Conservation (phyloP, 2,329 filamentous ascomycete species). For the Orbilia quercus region DNA sequence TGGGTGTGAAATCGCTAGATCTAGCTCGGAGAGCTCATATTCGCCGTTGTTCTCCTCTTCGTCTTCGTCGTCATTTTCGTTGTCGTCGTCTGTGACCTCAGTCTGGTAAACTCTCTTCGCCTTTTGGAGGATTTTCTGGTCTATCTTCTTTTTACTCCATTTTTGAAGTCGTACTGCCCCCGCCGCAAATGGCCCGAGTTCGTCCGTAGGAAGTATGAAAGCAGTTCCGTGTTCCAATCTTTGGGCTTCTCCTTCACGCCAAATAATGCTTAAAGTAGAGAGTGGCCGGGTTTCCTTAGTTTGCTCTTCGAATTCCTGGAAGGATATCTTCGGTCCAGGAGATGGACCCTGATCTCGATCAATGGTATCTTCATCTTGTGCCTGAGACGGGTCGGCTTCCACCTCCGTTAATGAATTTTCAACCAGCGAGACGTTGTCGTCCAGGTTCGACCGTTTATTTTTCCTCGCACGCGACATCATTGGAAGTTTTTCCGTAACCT, state of each 20-base stretch:
- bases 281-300: background rate
- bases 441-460: too few species aligned
- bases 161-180: too few species aligned
- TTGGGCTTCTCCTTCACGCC: conserved; percentile 1
- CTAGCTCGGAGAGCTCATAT: background rate
- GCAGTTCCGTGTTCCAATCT: background rate
- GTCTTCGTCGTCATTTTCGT: background rate
- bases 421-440: too few species aligned
- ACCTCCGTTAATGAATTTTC: too few species aligned
- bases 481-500: too few species aligned
- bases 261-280: background rate
- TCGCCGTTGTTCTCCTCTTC: background rate
- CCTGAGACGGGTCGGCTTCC: too few species aligned
- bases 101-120: too few species aligned
- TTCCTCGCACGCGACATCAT: too few species aligned
- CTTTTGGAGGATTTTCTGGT: too few species aligned
- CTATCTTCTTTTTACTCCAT: too few species aligned
- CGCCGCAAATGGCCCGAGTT: background rate
- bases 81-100: background rate
- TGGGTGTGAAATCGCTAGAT: conserved; percentile 9
- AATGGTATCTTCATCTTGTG: too few species aligned
- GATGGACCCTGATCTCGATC: background rate
- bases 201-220: background rate
- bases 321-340: background rate
- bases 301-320: background rate